Conservation (phyloP, 768 basidiomycete species). For the Mycena vitilis region DNA sequence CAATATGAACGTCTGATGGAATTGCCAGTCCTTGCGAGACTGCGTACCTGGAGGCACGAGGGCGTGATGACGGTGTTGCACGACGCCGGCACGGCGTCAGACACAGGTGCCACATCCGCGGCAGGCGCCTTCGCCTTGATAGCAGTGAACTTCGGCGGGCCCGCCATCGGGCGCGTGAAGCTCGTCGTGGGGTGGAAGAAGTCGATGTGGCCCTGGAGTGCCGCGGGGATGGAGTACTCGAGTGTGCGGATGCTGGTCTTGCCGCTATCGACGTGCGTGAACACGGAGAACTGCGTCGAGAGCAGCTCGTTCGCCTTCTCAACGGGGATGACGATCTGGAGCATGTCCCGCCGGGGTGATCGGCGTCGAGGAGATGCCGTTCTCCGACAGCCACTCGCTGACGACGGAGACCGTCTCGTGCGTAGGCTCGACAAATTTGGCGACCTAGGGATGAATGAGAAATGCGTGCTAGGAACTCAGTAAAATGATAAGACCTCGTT, state of each 20-base stretch:
- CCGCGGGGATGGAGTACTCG: slow-evolving; percentile 38
- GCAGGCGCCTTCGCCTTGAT: slow-evolving; percentile 2
- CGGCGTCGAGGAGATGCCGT: slow-evolving; percentile 43
- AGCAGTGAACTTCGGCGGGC: slow-evolving; percentile 13
- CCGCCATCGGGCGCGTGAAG: slow-evolving; percentile 26
- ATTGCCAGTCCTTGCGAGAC: no score
- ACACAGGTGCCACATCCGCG: neutral
- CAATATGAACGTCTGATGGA: neutral
- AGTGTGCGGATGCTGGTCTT: slow-evolving; percentile 37
- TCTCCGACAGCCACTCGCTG: slow-evolving; percentile 48
- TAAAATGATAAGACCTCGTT: slow-evolving; percentile 20
- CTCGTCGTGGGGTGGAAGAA: slow-evolving; percentile 39
- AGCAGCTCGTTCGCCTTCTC: slow-evolving; percentile 38
- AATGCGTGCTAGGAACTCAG: no score
- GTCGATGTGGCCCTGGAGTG: slow-evolving; percentile 35
- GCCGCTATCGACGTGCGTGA: slow-evolving; percentile 28
- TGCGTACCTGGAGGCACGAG: slow-evolving; percentile 35
- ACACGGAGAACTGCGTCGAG: slow-evolving; percentile 32
- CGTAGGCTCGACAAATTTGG: slow-evolving; percentile 51
- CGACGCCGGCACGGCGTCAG: slow-evolving; percentile 35
- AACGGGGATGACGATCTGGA: slow-evolving; percentile 37
- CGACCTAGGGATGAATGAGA: slow-evolving; percentile 40
- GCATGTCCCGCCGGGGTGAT: slow-evolving; percentile 39
- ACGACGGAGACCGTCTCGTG: slow-evolving; percentile 46
- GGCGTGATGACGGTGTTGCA: slow-evolving; percentile 37